Evolutionary conservation across 495 filamentous ascomycete genomes (phyloP).

Genomic region (Aspergillus olivimuriae): DNA sequence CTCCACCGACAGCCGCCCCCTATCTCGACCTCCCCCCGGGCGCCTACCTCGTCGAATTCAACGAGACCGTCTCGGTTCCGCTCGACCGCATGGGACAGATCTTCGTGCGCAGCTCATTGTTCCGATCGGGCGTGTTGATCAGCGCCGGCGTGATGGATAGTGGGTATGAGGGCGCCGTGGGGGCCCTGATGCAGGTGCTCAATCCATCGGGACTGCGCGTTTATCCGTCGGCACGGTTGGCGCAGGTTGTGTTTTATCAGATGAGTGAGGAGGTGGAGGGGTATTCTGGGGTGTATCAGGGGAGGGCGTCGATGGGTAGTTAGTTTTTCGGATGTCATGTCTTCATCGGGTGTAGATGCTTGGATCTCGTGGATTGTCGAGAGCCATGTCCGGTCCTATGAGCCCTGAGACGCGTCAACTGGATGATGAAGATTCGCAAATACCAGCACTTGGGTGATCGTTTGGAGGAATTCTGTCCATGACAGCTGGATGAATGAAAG

Average conservation of each 20-base stretch:
- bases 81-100: slow-evolving; percentile 33
- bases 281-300: slow-evolving; percentile 40
- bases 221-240: slow-evolving; percentile 30
- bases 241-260: slow-evolving; percentile 36
- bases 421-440: too few relatives aligned
- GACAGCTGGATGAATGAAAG: too few relatives aligned
- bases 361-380: too few relatives aligned
- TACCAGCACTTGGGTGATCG: too few relatives aligned
- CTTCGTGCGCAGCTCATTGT: slow-evolving; percentile 34
- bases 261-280: slow-evolving; percentile 30
- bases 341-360: too few relatives aligned
- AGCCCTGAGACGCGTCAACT: too few relatives aligned
- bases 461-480: too few relatives aligned
- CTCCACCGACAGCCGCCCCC: background rate
- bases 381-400: too few relatives aligned
- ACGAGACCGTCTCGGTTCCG: slow-evolving; percentile 37
- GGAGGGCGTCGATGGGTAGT: too few relatives aligned
- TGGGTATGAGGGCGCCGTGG: slow-evolving; percentile 42
- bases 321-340: too few relatives aligned
- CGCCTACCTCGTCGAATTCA: slow-evolving; percentile 41
- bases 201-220: slow-evolving; percentile 32
- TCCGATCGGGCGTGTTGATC: slow-evolving; percentile 31
- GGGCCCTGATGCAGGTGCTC: slow-evolving; percentile 34
- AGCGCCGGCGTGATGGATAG: slow-evolving; percentile 39
- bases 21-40: slow-evolving; percentile 25